Evolutionary conservation across 805 yeast genomes (phyloP), one percentile per base, ranked within the genome.

Genomic region (Priceomyces melissophilus): DNA sequence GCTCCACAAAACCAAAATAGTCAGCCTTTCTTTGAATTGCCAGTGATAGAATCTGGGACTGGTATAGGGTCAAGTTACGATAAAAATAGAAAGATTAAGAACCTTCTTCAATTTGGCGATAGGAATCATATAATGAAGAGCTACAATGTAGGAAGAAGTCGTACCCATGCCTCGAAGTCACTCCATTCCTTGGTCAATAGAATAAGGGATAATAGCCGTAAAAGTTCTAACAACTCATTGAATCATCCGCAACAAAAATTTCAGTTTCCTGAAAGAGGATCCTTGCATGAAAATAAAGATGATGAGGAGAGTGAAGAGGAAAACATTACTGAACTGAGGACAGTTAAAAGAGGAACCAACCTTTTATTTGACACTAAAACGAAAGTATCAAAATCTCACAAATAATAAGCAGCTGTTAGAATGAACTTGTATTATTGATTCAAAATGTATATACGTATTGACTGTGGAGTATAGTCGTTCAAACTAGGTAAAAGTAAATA

Each of bases 101-200:
- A 64, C 17, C 62, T 65, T 40, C 44, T 41, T 4, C 43, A 41
- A 11, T 11, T 15, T n/a, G 32, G 10, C 10, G 20, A 26, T 15
- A 17, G 8, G 10, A 13, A 27, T 10, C 11, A 32, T 17, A 37
- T 31, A 20, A 32, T 20, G 15, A 31, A 20, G n/a, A 12, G 16
- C 10, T 20, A 29, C 28, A 23, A 30, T 29, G 27, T 20, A 16
- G 48, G 48, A 16, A 34, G 45, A 7, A 50, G 53, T 20, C 7
- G 25, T 20, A 20, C 25, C 25, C 8, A 20, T 20, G 25, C 25
- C 25, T 63, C 68, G 5, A 56, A 53, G 41, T 64, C 75, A 2
- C 65, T 69, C 67, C 42, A 53, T 11, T 66, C 71, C 5, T 57
- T 69, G 39, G 53, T 66, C 60, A 66, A 68, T 44, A 62, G 54